These are phyloP conservation scores for Penicillium rolfsii DNA, from an alignment of 2,329 filamentous ascomycete species.

Conservation along the genomic window DNA sequence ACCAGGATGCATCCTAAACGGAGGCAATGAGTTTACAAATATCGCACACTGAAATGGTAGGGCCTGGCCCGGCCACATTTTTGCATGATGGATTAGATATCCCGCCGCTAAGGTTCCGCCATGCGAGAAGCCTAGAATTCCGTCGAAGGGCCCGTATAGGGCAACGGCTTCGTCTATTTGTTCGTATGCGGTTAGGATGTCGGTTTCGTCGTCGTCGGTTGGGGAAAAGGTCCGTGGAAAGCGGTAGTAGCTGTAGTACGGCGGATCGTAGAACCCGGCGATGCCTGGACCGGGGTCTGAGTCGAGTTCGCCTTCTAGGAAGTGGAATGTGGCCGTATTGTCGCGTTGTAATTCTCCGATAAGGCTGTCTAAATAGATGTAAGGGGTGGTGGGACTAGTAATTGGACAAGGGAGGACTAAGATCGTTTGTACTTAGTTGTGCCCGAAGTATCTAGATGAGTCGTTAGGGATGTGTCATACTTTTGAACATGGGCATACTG, in stretches of 20 bases:
- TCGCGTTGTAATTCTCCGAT: conserved; percentile 34
- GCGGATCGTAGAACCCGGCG: conserved; percentile 35
- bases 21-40: conserved; percentile 38
- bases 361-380: conserved; percentile 25
- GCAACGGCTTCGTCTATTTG: conserved; percentile 33
- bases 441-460: conserved; percentile 33
- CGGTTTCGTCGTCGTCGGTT: conserved; percentile 27
- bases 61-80: conserved; percentile 25
- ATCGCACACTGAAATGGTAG: conserved; percentile 39
- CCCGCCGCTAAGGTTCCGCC: conserved; percentile 38
- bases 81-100: conserved; percentile 36
- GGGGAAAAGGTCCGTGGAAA: conserved; percentile 32
- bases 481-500: conserved; percentile 2
- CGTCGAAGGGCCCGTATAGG: conserved; percentile 32
- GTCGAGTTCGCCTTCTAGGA: conserved; percentile 37
- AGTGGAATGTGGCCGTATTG: conserved; percentile 36
- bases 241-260: conserved; percentile 40
- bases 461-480: not conserved
- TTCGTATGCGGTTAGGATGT: conserved; percentile 33
- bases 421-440: conserved; percentile 30
- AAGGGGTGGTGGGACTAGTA: not conserved
- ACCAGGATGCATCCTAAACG: conserved; percentile 35
- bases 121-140: conserved; percentile 42
- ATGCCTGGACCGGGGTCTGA: conserved; percentile 35
- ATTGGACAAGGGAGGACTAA: not conserved